These are phyloP conservation scores for Penicillium sp. DNA, from an alignment of 2,329 filamentous ascomycete species.

Conservation along the genomic window DNA sequence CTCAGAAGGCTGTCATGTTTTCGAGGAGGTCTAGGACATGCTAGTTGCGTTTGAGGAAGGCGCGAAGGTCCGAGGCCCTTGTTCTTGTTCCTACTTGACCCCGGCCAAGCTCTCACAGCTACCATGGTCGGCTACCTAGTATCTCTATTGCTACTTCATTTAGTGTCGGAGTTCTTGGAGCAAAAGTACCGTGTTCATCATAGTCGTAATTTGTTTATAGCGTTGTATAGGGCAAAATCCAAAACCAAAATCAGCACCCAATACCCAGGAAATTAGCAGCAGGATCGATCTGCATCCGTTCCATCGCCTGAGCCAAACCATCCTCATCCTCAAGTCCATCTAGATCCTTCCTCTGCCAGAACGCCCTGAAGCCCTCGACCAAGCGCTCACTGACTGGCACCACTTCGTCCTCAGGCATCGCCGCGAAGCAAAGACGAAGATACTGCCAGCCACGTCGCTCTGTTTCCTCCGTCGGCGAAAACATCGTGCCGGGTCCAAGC, in stretches of 20 bases:
- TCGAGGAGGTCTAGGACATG: neutral
- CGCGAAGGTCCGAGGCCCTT: neutral
- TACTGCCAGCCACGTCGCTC: conserved; percentile 69
- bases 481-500: conserved; percentile 73
- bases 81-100: too few species aligned
- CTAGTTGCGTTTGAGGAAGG: neutral
- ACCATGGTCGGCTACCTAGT: neutral
- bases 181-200: neutral
- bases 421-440: conserved; percentile 82
- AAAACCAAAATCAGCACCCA: conserved; percentile 21
- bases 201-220: neutral
- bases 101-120: neutral
- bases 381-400: conserved; percentile 66
- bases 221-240: neutral
- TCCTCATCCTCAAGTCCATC: conserved; percentile 34
- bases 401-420: conserved; percentile 74
- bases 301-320: conserved; percentile 15
- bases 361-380: conserved; percentile 70
- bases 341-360: conserved; percentile 74
- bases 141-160: neutral
- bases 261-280: conserved; percentile 23
- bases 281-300: conserved; percentile 8
- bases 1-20: neutral
- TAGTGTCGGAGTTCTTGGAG: neutral
- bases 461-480: conserved; percentile 69